Evolutionary conservation across 768 basidiomycete genomes (phyloP).

Genomic region (Boletellus sp.): DNA sequence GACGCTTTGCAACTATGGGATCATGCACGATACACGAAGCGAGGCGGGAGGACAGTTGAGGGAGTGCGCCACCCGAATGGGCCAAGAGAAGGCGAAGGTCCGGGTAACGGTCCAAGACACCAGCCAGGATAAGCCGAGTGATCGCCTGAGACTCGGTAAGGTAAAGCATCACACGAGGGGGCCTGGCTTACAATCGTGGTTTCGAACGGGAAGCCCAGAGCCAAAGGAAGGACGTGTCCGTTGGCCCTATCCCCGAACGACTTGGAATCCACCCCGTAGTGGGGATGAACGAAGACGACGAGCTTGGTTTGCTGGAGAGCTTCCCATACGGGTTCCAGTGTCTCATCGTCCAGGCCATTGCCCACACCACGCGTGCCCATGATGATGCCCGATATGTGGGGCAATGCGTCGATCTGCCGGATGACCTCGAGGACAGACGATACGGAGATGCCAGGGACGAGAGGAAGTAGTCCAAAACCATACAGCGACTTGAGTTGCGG

Average conservation of each 20-base stretch:
- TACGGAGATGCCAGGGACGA: constrained; percentile 62
- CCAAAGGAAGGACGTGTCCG: constrained; percentile 84
- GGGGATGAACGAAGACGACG: constrained; percentile 82
- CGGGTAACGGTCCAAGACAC: constrained; percentile 77
- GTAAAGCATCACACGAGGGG: background rate
- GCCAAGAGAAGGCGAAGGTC: constrained; percentile 74
- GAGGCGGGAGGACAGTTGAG: constrained; percentile 78
- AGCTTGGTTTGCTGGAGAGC: constrained; percentile 66
- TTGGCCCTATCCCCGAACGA: constrained; percentile 76
- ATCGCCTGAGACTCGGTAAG: constrained; percentile 46
- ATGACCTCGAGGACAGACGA: constrained; percentile 60
- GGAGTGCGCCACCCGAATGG: constrained; percentile 83
- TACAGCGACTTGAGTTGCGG: constrained; percentile 61
- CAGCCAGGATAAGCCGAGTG: constrained; percentile 77
- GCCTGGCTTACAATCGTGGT: constrained; percentile 67
- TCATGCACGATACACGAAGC: constrained; percentile 86
- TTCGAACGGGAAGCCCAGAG: constrained; percentile 87
- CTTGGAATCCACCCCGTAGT: constrained; percentile 74
- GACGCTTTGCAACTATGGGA: constrained; percentile 67
- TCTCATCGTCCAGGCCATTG: constrained; percentile 74
- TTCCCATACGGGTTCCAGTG: constrained; percentile 78
- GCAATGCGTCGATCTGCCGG: constrained; percentile 57
- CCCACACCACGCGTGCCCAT: constrained; percentile 80
- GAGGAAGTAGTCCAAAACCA: constrained; percentile 80
- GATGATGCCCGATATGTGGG: constrained; percentile 73